Base-by-base conservation (phyloP, 345 rosid genomes). In the Anacardium occidentale region DNA sequence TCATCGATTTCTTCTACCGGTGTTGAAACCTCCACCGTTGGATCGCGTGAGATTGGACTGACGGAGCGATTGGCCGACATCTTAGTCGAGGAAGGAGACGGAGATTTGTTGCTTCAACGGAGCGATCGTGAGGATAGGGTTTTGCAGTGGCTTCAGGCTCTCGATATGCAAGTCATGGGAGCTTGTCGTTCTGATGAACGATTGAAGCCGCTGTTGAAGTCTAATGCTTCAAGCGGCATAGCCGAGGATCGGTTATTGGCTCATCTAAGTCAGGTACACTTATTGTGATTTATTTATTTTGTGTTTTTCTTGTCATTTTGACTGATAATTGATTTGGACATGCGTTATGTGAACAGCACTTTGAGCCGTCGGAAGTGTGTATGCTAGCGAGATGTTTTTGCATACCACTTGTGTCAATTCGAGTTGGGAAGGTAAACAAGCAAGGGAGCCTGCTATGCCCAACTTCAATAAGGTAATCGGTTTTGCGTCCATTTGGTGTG, bases 111-210 rank as follows among this genome's bases (percentile, higher is more conserved):
- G 77, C 79, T 90, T 68, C 92, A 88, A 21, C 76, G 75, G 15
- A 85, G 78, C 77, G 89, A 76, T 75, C 85, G 90, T 18, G 97
- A 88, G 75, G 94, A 86, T 74, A 91, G 83, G 81, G 88, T 96
- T 75, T 56, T 93, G 76, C 84, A 80, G 85, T 96, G 99, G 99
- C 76, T 96, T 15, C 98, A 83, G 68, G 94, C 98, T 64, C 84
- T 96, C 74, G 98, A 96, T 80, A 70, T 91, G 88, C 99, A 93
- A 64, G 91, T 96, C 17, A 71, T 90, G 55, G 99, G 99, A 21
- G 98, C 98, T 24, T 96, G 99, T 79, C 84, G 99, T n/a, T 92
- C 86, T 7, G 98, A 96, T 17, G 99, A 96, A 89, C 87, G 99
- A 74, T 75, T 96, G 78, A 96, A 88, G 84, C 99, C 99, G 15